phyloP scores from a whole-genome alignment of 805 yeast genomes.

The Teunomyces gatunensis region DNA sequence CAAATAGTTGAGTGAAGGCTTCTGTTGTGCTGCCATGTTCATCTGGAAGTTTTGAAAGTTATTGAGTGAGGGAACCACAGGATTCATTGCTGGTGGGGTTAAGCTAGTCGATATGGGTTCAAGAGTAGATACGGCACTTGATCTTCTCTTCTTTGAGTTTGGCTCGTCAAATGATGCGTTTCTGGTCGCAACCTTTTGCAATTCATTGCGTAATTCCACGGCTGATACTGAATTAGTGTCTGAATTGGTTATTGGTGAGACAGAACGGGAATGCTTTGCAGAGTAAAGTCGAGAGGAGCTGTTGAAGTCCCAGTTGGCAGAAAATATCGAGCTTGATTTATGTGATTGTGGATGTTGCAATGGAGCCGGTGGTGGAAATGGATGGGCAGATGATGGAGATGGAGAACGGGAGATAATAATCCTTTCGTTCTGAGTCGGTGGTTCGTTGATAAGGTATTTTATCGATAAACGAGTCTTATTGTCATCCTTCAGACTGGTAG shows the following conservation, averaged over 20 bases:
- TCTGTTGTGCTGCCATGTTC: slow-evolving; percentile 8
- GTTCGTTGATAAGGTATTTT: slow-evolving; percentile 17
- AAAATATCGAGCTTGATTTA: slow-evolving; percentile 11
- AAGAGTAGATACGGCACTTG: slow-evolving; percentile 9
- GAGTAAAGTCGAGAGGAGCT: neutral
- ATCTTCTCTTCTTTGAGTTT: slow-evolving; percentile 12
- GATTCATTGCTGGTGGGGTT: slow-evolving; percentile 40
- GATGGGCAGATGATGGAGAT: slow-evolving; percentile 1
- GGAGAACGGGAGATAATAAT: neutral
- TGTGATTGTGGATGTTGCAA: slow-evolving; percentile 12
- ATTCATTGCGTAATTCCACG: slow-evolving; percentile 6
- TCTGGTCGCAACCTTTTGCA: slow-evolving; percentile 5
- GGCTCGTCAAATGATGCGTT: slow-evolving; percentile 8
- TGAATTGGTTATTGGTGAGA: slow-evolving; percentile 8
- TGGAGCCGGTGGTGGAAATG: slow-evolving; percentile 1
- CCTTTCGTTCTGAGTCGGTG: neutral
- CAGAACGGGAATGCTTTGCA: slow-evolving; percentile 10
- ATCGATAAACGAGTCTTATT: slow-evolving; percentile 16
- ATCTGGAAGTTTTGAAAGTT: slow-evolving; percentile 26
- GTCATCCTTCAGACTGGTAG: slow-evolving; percentile 1
- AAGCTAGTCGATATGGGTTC: slow-evolving; percentile 13
- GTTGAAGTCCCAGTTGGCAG: slow-evolving; percentile 19
- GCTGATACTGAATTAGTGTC: slow-evolving; percentile 14
- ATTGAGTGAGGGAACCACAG: slow-evolving; percentile 31
- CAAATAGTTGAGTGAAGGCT: slow-evolving; percentile 48